Evolutionary conservation across 2,329 filamentous ascomycete genomes (phyloP).

Genomic region (Colletotrichum orbiculare): DNA sequence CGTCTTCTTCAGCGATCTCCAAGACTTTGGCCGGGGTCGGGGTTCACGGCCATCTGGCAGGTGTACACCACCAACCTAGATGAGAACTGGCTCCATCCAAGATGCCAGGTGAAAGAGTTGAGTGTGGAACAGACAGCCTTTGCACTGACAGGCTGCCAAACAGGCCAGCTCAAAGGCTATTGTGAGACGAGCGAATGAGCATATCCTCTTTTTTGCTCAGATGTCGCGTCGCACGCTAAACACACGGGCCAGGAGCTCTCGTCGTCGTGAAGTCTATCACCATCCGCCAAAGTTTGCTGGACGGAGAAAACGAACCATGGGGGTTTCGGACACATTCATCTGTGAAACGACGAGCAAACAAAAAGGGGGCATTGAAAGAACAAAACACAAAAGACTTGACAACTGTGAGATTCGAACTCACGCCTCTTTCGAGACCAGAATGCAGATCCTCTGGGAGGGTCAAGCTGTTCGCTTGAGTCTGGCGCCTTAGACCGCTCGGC

Average conservation of each 20-base stretch:
- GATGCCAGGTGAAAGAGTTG: neutral
- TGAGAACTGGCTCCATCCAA: too few species aligned
- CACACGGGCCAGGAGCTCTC: too few species aligned
- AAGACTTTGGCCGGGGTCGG: too few species aligned
- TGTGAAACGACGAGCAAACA: too few species aligned
- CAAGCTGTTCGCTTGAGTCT: constrained; percentile 32
- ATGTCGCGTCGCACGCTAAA: neutral
- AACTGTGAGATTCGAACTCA: constrained; percentile 38
- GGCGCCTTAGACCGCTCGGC: constrained; percentile 37
- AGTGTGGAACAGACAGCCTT: neutral
- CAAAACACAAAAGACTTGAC: constrained; percentile 2
- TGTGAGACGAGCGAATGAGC: constrained; percentile 5
- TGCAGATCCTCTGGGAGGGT: constrained; percentile 1
- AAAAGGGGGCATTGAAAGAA: too few species aligned
- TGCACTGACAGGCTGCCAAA: constrained; percentile 9
- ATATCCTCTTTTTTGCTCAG: neutral
- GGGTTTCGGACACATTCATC: too few species aligned
- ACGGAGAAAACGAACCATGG: too few species aligned
- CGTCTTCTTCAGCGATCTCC: neutral
- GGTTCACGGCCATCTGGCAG: too few species aligned
- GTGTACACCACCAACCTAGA: too few species aligned
- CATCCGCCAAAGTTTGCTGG: too few species aligned
- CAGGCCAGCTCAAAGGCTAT: constrained; percentile 6
- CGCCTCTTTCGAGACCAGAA: constrained; percentile 37
- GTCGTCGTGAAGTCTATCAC: too few species aligned